Base-by-base conservation (phyloP, 345 rosid species). In the Carallia brachiata region DNA sequence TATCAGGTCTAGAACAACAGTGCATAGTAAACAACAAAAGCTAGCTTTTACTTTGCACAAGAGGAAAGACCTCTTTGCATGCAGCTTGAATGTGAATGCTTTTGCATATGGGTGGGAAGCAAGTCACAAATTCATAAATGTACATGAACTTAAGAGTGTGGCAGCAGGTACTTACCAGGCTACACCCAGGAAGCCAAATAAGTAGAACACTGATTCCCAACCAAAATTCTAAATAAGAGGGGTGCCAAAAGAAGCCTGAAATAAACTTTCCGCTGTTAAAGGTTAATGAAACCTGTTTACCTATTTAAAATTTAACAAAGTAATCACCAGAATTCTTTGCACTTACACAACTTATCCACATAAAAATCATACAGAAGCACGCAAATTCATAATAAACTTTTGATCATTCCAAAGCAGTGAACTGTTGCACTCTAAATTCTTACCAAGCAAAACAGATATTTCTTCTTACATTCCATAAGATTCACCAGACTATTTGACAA, bases 221-320 rank as follows among this genome's bases (percentile, higher is more conserved):
- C 96, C 91, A 74, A 84, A 79, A 69, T 69, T 87, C 67, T 94
- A 87, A 80, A 94, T 94, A 27, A 94, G 82, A 4, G 96, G 88
- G 98, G 95, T 72, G 98, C 96, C 77, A 94, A 79, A 70, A 94
- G 93, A 84, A 89, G 95, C 89, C 97, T 91, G 96, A 79, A 83
- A 19, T 63, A 36, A 80, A 28, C 18, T 57, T 70, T 70, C 36
- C 48, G 56, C 62, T 5, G 58, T 81, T 55, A 81, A 82, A 61
- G 52, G 68, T 9, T 19, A 66, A 54, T 60, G 36, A 71, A 15
- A 36, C 40, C 67, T 56, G 48, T 27, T 68, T 34, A 63, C 23
- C 23, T 23, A 23, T 23, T 23, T 23, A 23, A 23, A 23, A 63
- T 32, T n/a, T 15, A 16, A 19, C 6, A 53, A 27, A 67, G 30